A percentile compares a stretch with the other conserved stretches of the same genome.
Evolutionary conservation across 1,284 basidiomycete genomes (phyloP).

Genomic region (Pyrrhoderma lamaoense): DNA sequence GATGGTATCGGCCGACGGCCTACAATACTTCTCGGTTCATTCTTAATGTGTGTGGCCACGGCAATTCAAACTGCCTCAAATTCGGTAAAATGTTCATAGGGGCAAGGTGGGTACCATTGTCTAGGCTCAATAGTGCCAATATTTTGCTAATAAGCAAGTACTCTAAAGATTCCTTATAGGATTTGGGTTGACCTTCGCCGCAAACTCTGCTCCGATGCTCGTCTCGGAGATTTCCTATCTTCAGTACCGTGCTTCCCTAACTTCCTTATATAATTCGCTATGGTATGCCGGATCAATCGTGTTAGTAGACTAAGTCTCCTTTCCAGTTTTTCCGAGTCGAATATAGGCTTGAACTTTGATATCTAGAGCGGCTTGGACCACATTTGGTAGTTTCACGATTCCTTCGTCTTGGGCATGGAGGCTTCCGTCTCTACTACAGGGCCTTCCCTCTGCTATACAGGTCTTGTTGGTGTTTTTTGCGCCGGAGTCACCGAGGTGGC

Average conservation of each 20-base stretch:
- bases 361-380: constrained; percentile 62
- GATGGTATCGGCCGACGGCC: constrained; percentile 60
- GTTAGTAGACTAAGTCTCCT: constrained; percentile 29
- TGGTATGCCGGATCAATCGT: constrained; percentile 73
- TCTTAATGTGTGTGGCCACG: constrained; percentile 59
- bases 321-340: constrained; percentile 1
- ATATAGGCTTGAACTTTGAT: constrained; percentile 8
- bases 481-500: constrained; percentile 68
- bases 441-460: constrained; percentile 54
- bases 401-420: constrained; percentile 66
- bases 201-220: constrained; percentile 66
- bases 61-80: constrained; percentile 64
- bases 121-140: not conserved
- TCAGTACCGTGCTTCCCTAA: constrained; percentile 63
- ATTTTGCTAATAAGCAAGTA: not conserved
- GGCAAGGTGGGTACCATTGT: constrained; percentile 44
- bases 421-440: constrained; percentile 63
- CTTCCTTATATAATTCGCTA: constrained; percentile 70
- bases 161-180: constrained; percentile 60
- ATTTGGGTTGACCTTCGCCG: constrained; percentile 70
- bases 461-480: constrained; percentile 49
- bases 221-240: constrained; percentile 76
- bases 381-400: constrained; percentile 67
- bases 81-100: constrained; percentile 77
- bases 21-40: constrained; percentile 53